phyloP scores from a whole-genome alignment of 345 rosid species.

The Nasturtium officinale region DNA sequence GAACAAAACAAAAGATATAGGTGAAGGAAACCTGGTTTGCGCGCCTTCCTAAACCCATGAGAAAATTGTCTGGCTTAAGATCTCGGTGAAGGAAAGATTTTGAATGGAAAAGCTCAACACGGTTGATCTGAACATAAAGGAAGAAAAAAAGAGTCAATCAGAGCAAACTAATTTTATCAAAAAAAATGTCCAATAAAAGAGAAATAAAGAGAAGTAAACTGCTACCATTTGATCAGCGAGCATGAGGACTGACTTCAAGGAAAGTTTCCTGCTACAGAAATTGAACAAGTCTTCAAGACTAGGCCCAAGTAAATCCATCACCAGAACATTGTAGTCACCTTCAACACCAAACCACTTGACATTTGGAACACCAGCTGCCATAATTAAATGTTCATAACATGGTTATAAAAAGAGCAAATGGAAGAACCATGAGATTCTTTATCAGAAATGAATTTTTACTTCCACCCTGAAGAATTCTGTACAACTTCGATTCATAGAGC shows the following conservation, averaged over 20 bases:
- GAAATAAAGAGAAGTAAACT: background rate
- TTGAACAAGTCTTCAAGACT: constrained; percentile 98
- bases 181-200: background rate
- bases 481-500: constrained; percentile 80
- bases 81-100: constrained; percentile 95
- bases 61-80: constrained; percentile 93
- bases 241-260: constrained; percentile 95
- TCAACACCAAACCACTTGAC: constrained; percentile 94
- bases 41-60: constrained; percentile 94
- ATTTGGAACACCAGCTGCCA: constrained; percentile 93
- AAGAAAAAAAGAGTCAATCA: background rate
- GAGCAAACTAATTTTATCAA: background rate
- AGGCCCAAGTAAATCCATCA: constrained; percentile 97
- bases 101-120: constrained; percentile 88
- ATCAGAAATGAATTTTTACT: constrained; percentile 46
- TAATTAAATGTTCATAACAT: constrained; percentile 4
- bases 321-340: constrained; percentile 93
- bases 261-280: constrained; percentile 91
- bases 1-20: background rate
- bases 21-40: constrained; percentile 73
- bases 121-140: constrained; percentile 62
- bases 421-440: background rate
- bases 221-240: constrained; percentile 97
- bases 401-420: constrained; percentile 28
- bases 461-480: constrained; percentile 93